Evolutionary conservation across 1,139 yeast species (phyloP).

Genomic region (Lodderomyces parapsilosis): DNA sequence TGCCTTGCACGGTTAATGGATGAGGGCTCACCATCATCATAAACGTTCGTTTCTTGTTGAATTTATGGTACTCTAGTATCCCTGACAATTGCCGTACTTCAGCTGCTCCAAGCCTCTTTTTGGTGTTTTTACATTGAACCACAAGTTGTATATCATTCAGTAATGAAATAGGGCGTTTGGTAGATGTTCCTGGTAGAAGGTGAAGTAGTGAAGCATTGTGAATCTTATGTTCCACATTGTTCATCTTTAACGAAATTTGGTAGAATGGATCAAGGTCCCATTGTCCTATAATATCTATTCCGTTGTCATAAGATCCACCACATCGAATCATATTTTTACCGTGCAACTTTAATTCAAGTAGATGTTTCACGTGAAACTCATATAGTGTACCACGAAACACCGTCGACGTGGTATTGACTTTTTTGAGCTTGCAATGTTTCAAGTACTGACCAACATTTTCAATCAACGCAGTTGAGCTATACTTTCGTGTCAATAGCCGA

Average conservation of each 20-base stretch:
- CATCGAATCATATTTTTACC: slow-evolving; percentile 39
- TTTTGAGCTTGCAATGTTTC: slow-evolving; percentile 24
- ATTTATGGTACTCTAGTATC: slow-evolving; percentile 42
- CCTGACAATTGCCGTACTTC: slow-evolving; percentile 62
- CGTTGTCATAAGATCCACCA: slow-evolving; percentile 76
- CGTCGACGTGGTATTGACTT: slow-evolving; percentile 32
- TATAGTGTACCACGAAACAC: slow-evolving; percentile 70
- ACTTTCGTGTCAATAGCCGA: neutral
- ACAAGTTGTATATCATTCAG: slow-evolving; percentile 33
- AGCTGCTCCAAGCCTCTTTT: slow-evolving; percentile 47
- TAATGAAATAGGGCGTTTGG: slow-evolving; percentile 19
- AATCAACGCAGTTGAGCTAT: slow-evolving; percentile 11
- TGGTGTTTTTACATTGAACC: slow-evolving; percentile 60
- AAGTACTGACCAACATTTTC: slow-evolving; percentile 30
- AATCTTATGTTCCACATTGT: neutral
- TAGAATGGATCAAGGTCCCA: slow-evolving; percentile 49
- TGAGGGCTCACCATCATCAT: slow-evolving; percentile 57
- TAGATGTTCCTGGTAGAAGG: neutral
- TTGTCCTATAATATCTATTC: slow-evolving; percentile 64
- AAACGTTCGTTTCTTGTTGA: slow-evolving; percentile 10
- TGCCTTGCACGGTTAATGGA: slow-evolving; percentile 58
- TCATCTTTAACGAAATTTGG: slow-evolving; percentile 4
- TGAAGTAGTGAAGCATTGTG: neutral
- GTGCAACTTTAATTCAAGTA: slow-evolving; percentile 39
- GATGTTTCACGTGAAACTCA: slow-evolving; percentile 55